Base-by-base conservation (phyloP, 2,329 filamentous ascomycete species). In the Diaporthe humulicola region DNA sequence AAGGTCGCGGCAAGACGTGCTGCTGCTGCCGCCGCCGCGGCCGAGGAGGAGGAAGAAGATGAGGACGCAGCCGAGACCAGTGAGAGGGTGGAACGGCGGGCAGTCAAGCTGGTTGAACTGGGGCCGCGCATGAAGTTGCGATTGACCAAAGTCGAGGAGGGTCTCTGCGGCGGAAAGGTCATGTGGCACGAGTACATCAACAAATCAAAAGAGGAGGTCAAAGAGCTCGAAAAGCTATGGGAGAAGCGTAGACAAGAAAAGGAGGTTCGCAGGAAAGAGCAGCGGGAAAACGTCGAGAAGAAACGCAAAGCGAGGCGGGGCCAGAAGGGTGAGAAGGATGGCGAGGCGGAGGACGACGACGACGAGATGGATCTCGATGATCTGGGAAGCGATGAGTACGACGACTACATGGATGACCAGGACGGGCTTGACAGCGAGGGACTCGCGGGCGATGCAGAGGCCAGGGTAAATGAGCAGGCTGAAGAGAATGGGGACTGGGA, bases 111-210 rank as follows among this genome's bases (percentile, higher is more conserved):
- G 9, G 93, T 98, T 4, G 97, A 99, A 85, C 87, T 99, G 0
- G 97, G 97, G 0, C 97, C 97, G 1, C 91, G 97, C 71, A 93
- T 99, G 93, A 93, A 91, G 76, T 86, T 99, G 54, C 92, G 96
- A 42, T 87, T 99, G 85, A 96, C 95, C 73, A 99, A 99, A 86
- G 96, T 99, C 6, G 97, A 99, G 82, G 97, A 99, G 79, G 97
- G 96, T 1, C 85, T 98, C 9, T 98, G 95, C 80, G 90, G 90
- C 36, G 97, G 97, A 67, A 97, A 95, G 82, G 90, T 98, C 73
- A 94, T 99, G 94, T 99, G 97, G 97, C 97, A 99, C 83, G 95
- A 98, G 82, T 97, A 95, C 81, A 92, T 98, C 71, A 91, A 93
- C 82, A 99, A 99, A 88, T 92, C 91, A 9, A 91, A 91, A 79